Percentiles rank a stretch among this genome's conserved stretches.
Conservation (phyloP, 2,329 filamentous ascomycete genomes). For the Cucurbitaria berberidis region DNA sequence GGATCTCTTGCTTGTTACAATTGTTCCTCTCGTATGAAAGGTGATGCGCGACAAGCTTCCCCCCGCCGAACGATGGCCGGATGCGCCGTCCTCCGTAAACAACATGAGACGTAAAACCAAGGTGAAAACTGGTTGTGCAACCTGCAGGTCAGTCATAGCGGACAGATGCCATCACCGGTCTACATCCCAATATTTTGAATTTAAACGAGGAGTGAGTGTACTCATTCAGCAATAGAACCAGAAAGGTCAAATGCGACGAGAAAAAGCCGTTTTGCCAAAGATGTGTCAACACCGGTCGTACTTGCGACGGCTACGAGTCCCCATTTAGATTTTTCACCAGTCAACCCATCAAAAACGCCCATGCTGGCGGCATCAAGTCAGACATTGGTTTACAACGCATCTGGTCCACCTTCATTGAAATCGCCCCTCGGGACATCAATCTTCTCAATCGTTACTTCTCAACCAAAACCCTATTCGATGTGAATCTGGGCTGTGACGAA, state of each 20-base stretch:
- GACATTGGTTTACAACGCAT: background rate
- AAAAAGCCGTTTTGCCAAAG: constrained; percentile 26
- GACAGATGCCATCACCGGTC: background rate
- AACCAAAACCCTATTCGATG: constrained; percentile 21
- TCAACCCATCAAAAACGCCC: constrained; percentile 9
- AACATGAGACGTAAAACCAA: constrained; percentile 16
- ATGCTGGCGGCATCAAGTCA: constrained; percentile 8
- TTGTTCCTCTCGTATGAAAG: constrained; percentile 5
- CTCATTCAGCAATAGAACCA: constrained; percentile 21
- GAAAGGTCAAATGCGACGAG: constrained; percentile 30
- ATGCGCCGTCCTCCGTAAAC: constrained; percentile 12
- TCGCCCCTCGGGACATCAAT: constrained; percentile 19
- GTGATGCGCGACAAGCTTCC: constrained; percentile 9
- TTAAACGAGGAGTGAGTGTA: constrained; percentile 4
- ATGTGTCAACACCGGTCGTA: constrained; percentile 24
- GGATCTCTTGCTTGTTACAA: background rate
- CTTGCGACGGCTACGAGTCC: constrained; percentile 29
- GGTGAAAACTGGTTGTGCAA: constrained; percentile 24
- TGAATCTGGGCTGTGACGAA: constrained; percentile 18
- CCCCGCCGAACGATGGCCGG: constrained; percentile 9
- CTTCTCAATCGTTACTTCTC: constrained; percentile 27
- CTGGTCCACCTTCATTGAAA: constrained; percentile 6
- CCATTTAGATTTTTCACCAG: constrained; percentile 17
- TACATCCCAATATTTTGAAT: background rate
- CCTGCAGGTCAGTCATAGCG: constrained; percentile 26